Base-by-base conservation (phyloP, 768 basidiomycete genomes). In the Sutorius australiensis region DNA sequence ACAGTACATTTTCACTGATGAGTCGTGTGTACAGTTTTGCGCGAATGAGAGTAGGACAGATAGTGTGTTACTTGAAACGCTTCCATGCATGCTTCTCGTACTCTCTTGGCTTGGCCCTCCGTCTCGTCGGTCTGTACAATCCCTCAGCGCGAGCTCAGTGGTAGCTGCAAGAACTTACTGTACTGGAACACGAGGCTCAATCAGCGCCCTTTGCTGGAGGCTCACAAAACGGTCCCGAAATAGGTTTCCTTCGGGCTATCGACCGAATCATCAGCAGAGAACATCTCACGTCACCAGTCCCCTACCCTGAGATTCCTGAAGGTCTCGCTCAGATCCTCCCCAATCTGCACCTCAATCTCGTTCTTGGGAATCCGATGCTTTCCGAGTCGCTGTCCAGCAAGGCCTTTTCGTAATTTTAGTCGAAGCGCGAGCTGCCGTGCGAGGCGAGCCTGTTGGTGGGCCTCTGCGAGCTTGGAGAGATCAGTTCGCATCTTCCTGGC, bases 171-270 rank as follows among this genome's bases (percentile, higher is more conserved):
- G 27, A 12, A 56, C 66, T 55, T 67, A 93, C 91, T 86, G 51
- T 36, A 92, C 83, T 24, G 79, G 86, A n/a, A 81, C 80, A 16
- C 92, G 83, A 16, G 94, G 93, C 65, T 97, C 94, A 45, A 95
- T 73, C 36, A 95, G 76, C 0, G 89, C 91, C 28, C 92, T 79
- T 56, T 94, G 89, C 62, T 95, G 93, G 64, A 97, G 73, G 65
- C 88, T 92, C 30, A 86, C 70, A 73, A 92, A 93, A 2, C 92
- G 82, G 67, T 97, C 94, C 21, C 84, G 80, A 79, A 95, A 95
- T 32, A 94, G 73, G 66, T 95, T 97, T 24, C 94, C 94, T 74
- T 97, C 93, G 16, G 91, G 90, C 93, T 95, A 55, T 31, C 46
- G 19, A 46, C 30, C 17, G 4, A 17, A 33, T 2, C 19, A 21